These are phyloP conservation scores for Venturia nashicola DNA, from an alignment of 2,329 filamentous ascomycete species.

Conservation along the genomic window DNA sequence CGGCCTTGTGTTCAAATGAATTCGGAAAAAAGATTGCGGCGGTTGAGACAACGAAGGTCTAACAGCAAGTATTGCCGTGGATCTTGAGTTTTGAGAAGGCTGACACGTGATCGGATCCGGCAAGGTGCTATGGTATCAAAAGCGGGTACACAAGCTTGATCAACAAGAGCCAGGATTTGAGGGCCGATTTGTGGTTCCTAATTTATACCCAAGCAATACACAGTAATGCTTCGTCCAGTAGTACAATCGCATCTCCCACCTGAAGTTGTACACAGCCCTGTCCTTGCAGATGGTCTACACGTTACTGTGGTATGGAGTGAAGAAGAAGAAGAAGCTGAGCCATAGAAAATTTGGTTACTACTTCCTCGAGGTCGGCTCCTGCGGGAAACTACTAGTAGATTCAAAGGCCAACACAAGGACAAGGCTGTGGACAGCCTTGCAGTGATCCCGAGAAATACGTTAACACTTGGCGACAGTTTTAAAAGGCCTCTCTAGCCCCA, in stretches of 20 bases:
- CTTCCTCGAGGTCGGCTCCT: neutral
- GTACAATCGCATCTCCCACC: neutral
- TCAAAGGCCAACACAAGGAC: too few species aligned
- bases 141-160: neutral
- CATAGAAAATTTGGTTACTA: too few species aligned
- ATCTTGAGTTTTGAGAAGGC: neutral
- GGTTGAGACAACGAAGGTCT: neutral
- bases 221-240: neutral
- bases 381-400: neutral
- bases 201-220: neutral
- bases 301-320: too few species aligned
- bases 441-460: too few species aligned
- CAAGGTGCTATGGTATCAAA: too few species aligned
- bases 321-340: too few species aligned
- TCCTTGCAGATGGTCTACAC: too few species aligned
- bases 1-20: neutral
- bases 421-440: too few species aligned
- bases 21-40: neutral
- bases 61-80: neutral
- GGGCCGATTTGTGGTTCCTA: neutral
- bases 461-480: too few species aligned
- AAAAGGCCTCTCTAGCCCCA: too few species aligned
- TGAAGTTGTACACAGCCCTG: too few species aligned
- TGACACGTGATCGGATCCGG: neutral
- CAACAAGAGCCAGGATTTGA: neutral